Conservation (phyloP, 2,329 filamentous ascomycete genomes). For the Chaetomiaceae sp. region DNA sequence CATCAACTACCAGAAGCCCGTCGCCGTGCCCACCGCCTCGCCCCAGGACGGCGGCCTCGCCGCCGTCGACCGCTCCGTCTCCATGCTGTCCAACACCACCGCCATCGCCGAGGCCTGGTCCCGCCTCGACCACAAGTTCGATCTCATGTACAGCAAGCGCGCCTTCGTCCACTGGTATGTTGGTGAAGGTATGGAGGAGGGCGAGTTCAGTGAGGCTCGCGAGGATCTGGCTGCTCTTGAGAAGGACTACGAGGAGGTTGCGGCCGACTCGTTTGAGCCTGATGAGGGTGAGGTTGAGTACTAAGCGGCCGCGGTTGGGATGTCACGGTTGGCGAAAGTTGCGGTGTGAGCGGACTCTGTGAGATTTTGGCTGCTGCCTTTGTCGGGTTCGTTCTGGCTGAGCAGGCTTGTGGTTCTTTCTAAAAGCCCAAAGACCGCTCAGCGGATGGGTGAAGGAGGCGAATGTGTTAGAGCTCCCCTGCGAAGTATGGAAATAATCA, state of each 20-base stretch:
- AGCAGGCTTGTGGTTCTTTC: too few relatives aligned
- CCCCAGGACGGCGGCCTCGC: constrained; percentile 54
- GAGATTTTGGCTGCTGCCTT: too few relatives aligned
- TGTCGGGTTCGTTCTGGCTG: neutral
- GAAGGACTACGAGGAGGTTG: constrained; percentile 83
- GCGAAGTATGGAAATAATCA: constrained; percentile 10
- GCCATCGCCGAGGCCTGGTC: constrained; percentile 70
- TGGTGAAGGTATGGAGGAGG: constrained; percentile 88
- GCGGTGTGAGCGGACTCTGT: too few relatives aligned
- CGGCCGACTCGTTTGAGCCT: constrained; percentile 61
- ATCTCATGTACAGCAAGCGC: constrained; percentile 73
- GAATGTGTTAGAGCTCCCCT: constrained; percentile 5
- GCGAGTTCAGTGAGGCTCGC: constrained; percentile 80
- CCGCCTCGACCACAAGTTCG: constrained; percentile 67
- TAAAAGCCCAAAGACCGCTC: too few relatives aligned
- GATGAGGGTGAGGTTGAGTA: constrained; percentile 70
- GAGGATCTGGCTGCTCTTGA: constrained; percentile 81
- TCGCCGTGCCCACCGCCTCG: constrained; percentile 47
- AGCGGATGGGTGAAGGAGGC: too few relatives aligned
- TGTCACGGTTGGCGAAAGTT: too few relatives aligned
- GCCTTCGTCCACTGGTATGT: constrained; percentile 77
- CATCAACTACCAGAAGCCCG: constrained; percentile 67
- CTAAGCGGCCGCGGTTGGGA: constrained; percentile 40
- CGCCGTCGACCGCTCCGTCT: constrained; percentile 56
- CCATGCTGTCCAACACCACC: constrained; percentile 70